These are phyloP conservation scores for Camellia sinensis DNA, from an alignment of 148 eudicot genomes.

Conservation along the genomic window DNA sequence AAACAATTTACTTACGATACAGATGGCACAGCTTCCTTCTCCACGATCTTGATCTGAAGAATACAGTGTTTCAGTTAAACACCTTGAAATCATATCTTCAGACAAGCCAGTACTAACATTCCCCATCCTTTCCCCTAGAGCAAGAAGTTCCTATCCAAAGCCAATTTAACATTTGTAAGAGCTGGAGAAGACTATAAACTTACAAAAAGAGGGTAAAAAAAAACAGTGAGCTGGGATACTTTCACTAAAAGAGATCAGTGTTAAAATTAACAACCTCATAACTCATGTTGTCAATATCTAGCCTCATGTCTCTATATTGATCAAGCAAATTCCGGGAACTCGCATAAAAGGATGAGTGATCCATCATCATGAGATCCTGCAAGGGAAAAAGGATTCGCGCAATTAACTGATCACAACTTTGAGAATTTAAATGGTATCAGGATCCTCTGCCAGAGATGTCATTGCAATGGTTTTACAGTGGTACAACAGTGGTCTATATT, in stretches of 20 bases:
- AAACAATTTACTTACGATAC: constrained; percentile 31
- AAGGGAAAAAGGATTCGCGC: neutral
- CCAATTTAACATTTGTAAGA: constrained; percentile 5
- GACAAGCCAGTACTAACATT: constrained; percentile 41
- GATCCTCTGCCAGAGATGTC: too few relatives aligned
- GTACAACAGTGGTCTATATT: too few relatives aligned
- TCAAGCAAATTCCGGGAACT: constrained; percentile 29
- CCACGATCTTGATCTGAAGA: constrained; percentile 10
- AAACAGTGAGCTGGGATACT: too few relatives aligned
- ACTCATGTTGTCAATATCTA: constrained; percentile 47
- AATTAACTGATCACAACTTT: constrained; percentile 7
- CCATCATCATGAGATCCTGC: constrained; percentile 29
- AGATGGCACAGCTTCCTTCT: constrained; percentile 31
- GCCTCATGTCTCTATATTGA: constrained; percentile 45
- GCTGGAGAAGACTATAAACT: neutral
- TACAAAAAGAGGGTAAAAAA: too few relatives aligned
- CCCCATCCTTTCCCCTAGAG: constrained; percentile 44
- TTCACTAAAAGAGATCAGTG: neutral
- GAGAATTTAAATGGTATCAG: neutral
- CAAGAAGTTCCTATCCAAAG: constrained; percentile 42
- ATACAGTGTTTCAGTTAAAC: constrained; percentile 18
- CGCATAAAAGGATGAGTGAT: constrained; percentile 23
- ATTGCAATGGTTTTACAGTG: too few relatives aligned
- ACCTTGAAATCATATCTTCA: constrained; percentile 27
- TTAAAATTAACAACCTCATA: constrained; percentile 34